These are phyloP conservation scores for Willaertia magna DNA, from an alignment of 208 protist genomes.

Conservation along the genomic window DNA sequence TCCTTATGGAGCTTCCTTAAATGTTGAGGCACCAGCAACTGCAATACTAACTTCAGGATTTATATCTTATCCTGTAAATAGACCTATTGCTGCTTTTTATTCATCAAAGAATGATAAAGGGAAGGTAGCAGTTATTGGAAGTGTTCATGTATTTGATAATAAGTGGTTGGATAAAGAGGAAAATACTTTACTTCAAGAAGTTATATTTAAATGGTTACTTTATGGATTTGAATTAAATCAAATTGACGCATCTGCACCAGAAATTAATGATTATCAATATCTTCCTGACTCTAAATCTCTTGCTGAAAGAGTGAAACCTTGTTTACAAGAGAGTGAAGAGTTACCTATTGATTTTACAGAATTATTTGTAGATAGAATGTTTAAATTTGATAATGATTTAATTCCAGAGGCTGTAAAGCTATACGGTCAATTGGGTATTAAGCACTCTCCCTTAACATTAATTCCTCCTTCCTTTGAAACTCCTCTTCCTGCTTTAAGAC, in stretches of 20 bases:
- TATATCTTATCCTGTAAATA: conserved; percentile 83
- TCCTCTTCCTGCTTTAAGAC: conserved; percentile 77
- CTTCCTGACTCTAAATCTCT: conserved; percentile 81
- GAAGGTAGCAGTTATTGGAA: conserved; percentile 71
- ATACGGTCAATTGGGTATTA: conserved; percentile 71
- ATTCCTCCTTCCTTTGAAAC: conserved; percentile 86
- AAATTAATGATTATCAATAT: conserved; percentile 81
- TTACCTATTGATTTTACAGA: conserved; percentile 79
- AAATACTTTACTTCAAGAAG: conserved; percentile 63
- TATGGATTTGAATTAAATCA: conserved; percentile 66
- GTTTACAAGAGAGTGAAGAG: conserved; percentile 83
- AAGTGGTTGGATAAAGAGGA: conserved; percentile 79
- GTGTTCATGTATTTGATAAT: conserved; percentile 71
- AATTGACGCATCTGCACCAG: conserved; percentile 81
- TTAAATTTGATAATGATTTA: conserved; percentile 78
- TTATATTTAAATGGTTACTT: conserved; percentile 68
- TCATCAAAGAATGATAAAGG: conserved; percentile 53
- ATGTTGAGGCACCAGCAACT: conserved; percentile 74
- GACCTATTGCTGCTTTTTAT: conserved; percentile 66
- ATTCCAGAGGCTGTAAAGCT: conserved; percentile 77
- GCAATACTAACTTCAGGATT: conserved; percentile 80
- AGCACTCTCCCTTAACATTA: conserved; percentile 79
- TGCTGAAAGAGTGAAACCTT: conserved; percentile 71
- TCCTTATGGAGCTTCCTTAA: conserved; percentile 80
- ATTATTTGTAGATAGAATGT: conserved; percentile 75